Evolutionary conservation across 73 alveolate species (phyloP), one percentile per base, ranked within the genome.

Genomic region (Blepharisma stoltei): DNA sequence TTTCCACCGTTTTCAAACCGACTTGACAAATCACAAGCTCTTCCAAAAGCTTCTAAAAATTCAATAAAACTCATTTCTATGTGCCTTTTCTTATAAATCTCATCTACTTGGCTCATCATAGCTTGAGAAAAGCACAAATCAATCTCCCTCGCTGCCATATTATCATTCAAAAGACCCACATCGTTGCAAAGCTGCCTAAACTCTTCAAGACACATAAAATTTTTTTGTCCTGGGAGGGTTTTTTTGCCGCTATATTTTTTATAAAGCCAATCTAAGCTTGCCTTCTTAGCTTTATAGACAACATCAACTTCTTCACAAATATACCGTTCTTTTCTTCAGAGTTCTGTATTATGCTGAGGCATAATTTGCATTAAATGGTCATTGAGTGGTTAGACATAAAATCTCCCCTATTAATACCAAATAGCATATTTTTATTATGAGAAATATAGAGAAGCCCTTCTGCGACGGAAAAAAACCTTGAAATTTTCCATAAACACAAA

Each of bases 221-320:
- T 55, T 3, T 81, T 54, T 23, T 85, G 68, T n/a, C 97, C 97
- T 48, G 97, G 97, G 7, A 86, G 80, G 0, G 94, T 91, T 44
- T 91, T 78, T 68, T 85, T 90, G 37, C 95, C 90, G 1, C 84
- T 54, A 54, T 66, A 81, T 67, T 75, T 76, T 25, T 71, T 49
- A 76, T 80, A 88, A 23, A 88, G 47, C 9, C 75, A 76, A 11
- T 81, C 53, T 7, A 81, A 55, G 0, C 52, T 55, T 32, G 23
- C 54, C 20, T 45, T 21, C 55, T 52, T 71, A 41, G 84, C 73
- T 81, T 85, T 80, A 38, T 67, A 65, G 6, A 76, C 83, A 4
- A 68, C 6, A 71, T 88, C 95, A 27, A 83, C 78, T 25, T 70
- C 88, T 75, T 88, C 92, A 54, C 54, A 44, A 86, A 90, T 76